phyloP scores from a whole-genome alignment of 2,329 filamentous ascomycete genomes.

The Colletotrichum sp. region DNA sequence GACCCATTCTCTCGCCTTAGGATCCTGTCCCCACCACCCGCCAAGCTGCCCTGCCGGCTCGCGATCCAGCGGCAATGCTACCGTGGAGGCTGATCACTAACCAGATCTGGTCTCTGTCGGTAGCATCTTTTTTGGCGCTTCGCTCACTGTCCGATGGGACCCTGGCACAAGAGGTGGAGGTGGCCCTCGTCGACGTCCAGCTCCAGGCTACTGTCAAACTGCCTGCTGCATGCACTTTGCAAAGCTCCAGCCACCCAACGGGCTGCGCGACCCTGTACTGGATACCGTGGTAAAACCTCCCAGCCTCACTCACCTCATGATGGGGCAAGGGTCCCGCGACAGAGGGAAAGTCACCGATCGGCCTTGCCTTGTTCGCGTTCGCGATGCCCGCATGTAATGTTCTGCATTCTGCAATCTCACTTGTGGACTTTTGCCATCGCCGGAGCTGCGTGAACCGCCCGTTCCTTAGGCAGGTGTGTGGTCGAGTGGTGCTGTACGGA shows the following conservation, averaged over 20 bases:
- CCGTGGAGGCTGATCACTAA: conserved; percentile 16
- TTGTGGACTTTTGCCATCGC: background rate
- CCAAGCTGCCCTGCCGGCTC: conserved; percentile 17
- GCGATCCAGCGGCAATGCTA: conserved; percentile 12
- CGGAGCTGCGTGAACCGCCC: background rate
- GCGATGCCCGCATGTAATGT: background rate
- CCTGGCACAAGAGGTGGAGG: background rate
- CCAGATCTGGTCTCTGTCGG: conserved; percentile 10
- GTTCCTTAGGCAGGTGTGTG: background rate
- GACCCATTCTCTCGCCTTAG: background rate
- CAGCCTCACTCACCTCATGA: background rate
- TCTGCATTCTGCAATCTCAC: background rate
- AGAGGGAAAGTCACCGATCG: background rate
- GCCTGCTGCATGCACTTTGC: background rate
- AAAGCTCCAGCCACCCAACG: conserved; percentile 9
- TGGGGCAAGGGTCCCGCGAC: background rate
- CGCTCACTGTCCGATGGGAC: background rate
- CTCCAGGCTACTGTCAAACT: background rate
- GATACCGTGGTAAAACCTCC: background rate
- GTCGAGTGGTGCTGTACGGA: background rate
- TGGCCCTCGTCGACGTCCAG: background rate
- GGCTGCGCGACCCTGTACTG: background rate
- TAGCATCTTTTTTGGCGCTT: background rate
- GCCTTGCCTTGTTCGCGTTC: background rate
- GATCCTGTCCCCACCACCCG: conserved; percentile 1